These are phyloP conservation scores for Botryotinia calthae DNA, from an alignment of 2,329 filamentous ascomycete species.

Conservation along the genomic window DNA sequence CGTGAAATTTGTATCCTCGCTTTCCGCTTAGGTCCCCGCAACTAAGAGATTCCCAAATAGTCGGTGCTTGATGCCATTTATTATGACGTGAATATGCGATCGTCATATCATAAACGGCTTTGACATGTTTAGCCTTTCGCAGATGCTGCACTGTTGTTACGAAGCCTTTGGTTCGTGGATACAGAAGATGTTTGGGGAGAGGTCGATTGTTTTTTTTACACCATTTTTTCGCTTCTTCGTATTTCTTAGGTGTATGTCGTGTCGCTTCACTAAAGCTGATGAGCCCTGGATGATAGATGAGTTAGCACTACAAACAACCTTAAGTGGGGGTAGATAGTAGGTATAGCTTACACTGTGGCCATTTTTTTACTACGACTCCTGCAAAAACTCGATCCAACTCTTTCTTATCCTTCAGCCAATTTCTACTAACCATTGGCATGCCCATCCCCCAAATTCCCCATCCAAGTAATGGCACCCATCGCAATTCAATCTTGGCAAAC, in stretches of 20 bases:
- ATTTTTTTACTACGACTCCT: slow-evolving; percentile 50
- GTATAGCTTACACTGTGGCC: slow-evolving; percentile 55
- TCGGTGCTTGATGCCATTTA: slow-evolving; percentile 47
- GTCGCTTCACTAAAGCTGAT: slow-evolving; percentile 65
- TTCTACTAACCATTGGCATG: slow-evolving; percentile 60
- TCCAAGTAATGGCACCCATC: slow-evolving; percentile 58
- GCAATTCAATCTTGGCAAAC: slow-evolving; percentile 60
- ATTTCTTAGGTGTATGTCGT: slow-evolving; percentile 54
- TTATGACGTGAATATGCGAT: slow-evolving; percentile 50
- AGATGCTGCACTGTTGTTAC: slow-evolving; percentile 57
- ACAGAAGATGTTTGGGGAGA: slow-evolving; percentile 56
- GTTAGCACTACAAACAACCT: slow-evolving; percentile 17
- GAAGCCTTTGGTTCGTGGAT: slow-evolving; percentile 60
- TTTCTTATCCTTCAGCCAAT: slow-evolving; percentile 55
- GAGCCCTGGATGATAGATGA: slow-evolving; percentile 48
- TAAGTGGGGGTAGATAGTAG: background rate
- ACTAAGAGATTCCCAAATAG: slow-evolving; percentile 54
- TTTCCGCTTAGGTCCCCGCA: slow-evolving; percentile 42
- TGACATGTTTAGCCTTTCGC: slow-evolving; percentile 49
- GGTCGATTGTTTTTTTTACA: slow-evolving; percentile 50
- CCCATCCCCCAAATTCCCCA: slow-evolving; percentile 65
- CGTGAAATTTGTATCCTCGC: slow-evolving; percentile 48
- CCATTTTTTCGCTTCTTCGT: slow-evolving; percentile 50
- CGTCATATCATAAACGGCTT: slow-evolving; percentile 55
- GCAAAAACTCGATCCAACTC: slow-evolving; percentile 58